Evolutionary conservation across 306 rosid species (phyloP), one percentile per base, ranked within the genome.

Genomic region (Senna tora): DNA sequence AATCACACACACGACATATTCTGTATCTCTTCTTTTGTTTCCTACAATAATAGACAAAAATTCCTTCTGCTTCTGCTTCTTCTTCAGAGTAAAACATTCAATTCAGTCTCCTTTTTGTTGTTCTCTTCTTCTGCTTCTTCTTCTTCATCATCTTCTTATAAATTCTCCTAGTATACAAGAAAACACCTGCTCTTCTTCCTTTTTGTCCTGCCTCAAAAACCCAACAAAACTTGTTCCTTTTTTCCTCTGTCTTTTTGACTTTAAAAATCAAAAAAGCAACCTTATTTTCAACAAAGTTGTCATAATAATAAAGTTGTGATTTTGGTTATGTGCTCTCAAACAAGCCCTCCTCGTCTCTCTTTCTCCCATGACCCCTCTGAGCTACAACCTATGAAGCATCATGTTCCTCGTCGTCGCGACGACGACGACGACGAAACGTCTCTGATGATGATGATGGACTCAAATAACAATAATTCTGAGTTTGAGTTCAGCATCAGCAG

Each of bases 331-430:
- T 84, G 96, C 69, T 89, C 97, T 11, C 87, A 89, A 73, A 74
- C 83, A 9, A 86, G 88, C 72, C 73, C 96, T 30, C 95, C 91
- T 1, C 87, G 96, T 59, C 61, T 88, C 47, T 94, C 99, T 2
- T 91, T 94, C 72, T 94, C 98, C 45, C 77, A 67, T 60, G 82
- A 88, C 78, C 82, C 73, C 43, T 45, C 69, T 54, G 73, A 69
- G 19, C 65, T 79, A 3, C 72, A 83, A 33, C 82, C 84, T 19
- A 3, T 64, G 43, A 78, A 79, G 34, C 42, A 69, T 25, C 61
- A 73, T 47, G 66, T 50, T 57, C 43, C 78, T 17, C 80, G 82
- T 46, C 81, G 6, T 54, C 81, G 43, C 74, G n/a, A n/a, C n/a
- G n/a, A n/a, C n/a, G n/a, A n/a, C n/a, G n/a, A n/a, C n/a, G n/a